These are phyloP conservation scores for Pelargonium australe DNA, from an alignment of 441 rosid species.

Conservation along the genomic window DNA sequence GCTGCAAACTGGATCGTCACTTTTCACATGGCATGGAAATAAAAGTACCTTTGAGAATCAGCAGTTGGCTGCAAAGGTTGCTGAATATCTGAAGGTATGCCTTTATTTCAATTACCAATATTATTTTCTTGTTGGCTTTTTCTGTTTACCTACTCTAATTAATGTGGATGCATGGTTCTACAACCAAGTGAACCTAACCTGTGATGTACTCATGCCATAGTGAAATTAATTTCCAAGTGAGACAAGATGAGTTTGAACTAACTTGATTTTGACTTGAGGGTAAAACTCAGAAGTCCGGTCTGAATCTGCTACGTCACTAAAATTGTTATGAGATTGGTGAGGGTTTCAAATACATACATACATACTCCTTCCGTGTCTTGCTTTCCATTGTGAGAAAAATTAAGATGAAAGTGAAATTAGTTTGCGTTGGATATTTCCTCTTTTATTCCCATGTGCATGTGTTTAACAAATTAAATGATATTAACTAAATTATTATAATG, in stretches of 20 bases:
- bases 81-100: constrained; percentile 80
- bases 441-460: too few relatives aligned
- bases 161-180: constrained; percentile 1
- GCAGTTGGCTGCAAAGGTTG: constrained; percentile 70
- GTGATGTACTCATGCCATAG: neutral
- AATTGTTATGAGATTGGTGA: neutral
- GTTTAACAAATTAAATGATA: too few relatives aligned
- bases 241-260: neutral
- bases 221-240: neutral
- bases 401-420: too few relatives aligned
- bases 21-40: constrained; percentile 92
- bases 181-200: constrained; percentile 9
- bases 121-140: constrained; percentile 8
- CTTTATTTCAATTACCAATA: neutral
- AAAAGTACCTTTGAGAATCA: constrained; percentile 90
- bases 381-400: too few relatives aligned
- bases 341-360: too few relatives aligned
- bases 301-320: neutral
- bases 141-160: neutral
- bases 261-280: neutral
- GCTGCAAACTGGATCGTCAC: constrained; percentile 92
- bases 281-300: neutral
- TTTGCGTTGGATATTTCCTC: too few relatives aligned
- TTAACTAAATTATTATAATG: too few relatives aligned
- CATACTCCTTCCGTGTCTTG: too few relatives aligned